Base-by-base conservation (phyloP, 2,329 filamentous ascomycete genomes). In the Colletotrichum incanum region DNA sequence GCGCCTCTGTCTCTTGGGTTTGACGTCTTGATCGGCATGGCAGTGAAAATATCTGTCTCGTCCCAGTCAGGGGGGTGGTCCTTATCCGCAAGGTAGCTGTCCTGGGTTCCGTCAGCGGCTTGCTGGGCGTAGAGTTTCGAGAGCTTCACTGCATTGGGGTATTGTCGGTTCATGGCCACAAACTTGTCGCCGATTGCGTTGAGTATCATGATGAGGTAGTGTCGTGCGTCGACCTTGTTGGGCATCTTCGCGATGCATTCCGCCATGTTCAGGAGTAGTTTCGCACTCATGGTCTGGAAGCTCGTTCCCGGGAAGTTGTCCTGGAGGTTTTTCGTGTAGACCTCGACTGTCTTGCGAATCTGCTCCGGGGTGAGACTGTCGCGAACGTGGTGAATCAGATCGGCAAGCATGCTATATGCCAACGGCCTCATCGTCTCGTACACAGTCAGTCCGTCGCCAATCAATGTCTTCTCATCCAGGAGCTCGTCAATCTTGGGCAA, bases 271-370 rank as follows among this genome's bases (percentile, higher is more conserved):
- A 99, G 86, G 0, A 99, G 86, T 3, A 99, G 86, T 82, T 98
- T 99, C 0, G 96, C 97, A 77, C 96, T 98, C 96, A 99, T 99
- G 0, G 96, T 99, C 82, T 99, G 97, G 79, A 99, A 99, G 82
- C 96, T 99, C 0, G 97, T 98, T 11, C 97, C 97, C 0, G 96
- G 97, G 74, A 98, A 98, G 74, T 94, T 94, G 81, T 98, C 96
- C 78, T 98, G 95, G 28, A 99, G 86, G 78, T 98, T 98, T 79
- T 93, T 94, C 1, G 97, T 98, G 82, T 99, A 99, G 5, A 99
- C 96, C 79, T 98, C 94, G 12, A 99, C 95, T 0, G 97, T 98
- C 79, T 95, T 94, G 58, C 95, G 91, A 74, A 99, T 99, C 83
- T 98, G 96, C 76, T 96, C 93, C 12, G 94, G 93, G 28, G 90